Conservation (phyloP, 2,329 filamentous ascomycete genomes). For the Sporothrix inflata region DNA sequence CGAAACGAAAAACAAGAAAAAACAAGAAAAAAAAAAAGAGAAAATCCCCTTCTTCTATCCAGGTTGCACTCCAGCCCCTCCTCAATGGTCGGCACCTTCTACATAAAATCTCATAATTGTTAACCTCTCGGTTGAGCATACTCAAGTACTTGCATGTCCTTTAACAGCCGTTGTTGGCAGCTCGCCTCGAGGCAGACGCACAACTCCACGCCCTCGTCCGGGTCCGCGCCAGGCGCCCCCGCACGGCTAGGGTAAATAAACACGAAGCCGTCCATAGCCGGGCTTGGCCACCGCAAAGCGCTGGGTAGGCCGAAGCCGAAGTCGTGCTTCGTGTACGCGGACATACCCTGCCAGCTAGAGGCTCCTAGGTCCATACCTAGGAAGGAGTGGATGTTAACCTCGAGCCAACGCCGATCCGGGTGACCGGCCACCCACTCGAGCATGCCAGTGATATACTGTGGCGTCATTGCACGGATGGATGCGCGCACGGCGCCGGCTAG, state of each 20-base stretch:
- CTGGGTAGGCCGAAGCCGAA: constrained; percentile 39
- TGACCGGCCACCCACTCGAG: constrained; percentile 36
- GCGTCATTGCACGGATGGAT: constrained; percentile 36
- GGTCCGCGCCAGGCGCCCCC: not conserved
- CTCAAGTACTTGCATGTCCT: not conserved
- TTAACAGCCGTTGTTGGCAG: not conserved
- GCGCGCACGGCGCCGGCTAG: constrained; percentile 36
- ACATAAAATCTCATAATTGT: constrained; percentile 4
- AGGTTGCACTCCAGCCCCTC: too few relatives aligned
- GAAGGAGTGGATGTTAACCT: constrained; percentile 36
- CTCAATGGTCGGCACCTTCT: not conserved
- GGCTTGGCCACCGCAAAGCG: constrained; percentile 27
- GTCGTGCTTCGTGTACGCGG: constrained; percentile 35
- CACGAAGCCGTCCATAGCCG: constrained; percentile 27
- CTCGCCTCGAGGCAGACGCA: constrained; percentile 14
- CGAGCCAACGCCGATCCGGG: constrained; percentile 36
- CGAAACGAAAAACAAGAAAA: too few relatives aligned
- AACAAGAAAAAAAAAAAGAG: too few relatives aligned
- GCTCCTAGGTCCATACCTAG: constrained; percentile 38
- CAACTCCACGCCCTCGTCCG: constrained; percentile 28
- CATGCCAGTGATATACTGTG: constrained; percentile 34
- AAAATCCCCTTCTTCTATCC: too few relatives aligned
- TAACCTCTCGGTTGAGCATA: constrained; percentile 6
- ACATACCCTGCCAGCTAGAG: constrained; percentile 36
- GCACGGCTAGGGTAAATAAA: constrained; percentile 29